These are phyloP conservation scores for Mortierella sp. DNA, from an alignment of 371 early-diverging fungal species.

Conservation along the genomic window DNA sequence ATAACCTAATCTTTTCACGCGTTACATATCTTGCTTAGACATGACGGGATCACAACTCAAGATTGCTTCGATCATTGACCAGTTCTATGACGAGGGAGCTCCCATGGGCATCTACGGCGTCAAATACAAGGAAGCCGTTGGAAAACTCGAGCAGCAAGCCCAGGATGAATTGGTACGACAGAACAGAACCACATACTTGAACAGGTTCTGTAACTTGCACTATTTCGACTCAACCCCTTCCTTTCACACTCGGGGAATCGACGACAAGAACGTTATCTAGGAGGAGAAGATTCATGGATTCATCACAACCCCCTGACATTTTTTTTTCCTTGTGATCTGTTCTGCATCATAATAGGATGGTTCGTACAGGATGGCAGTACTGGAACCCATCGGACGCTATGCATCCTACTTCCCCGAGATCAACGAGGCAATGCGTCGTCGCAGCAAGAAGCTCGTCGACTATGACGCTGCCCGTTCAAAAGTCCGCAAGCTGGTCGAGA, in stretches of 20 bases:
- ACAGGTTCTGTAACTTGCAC: not conserved
- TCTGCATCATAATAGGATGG: slow-evolving; percentile 69
- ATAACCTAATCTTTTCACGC: not conserved
- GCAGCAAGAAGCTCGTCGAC: slow-evolving; percentile 90
- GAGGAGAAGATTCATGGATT: not conserved
- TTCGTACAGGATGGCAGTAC: slow-evolving; percentile 84
- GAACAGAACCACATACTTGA: not conserved
- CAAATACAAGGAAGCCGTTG: slow-evolving; percentile 83
- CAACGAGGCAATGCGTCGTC: slow-evolving; percentile 90
- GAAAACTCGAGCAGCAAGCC: slow-evolving; percentile 85
- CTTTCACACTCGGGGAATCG: not conserved
- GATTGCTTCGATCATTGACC: slow-evolving; percentile 83
- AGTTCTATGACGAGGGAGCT: slow-evolving; percentile 72
- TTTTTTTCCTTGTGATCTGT: slow-evolving; percentile 41
- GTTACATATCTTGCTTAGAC: slow-evolving; percentile 55
- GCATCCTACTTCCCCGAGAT: slow-evolving; percentile 92
- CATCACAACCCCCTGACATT: not conserved
- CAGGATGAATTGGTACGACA: slow-evolving; percentile 74
- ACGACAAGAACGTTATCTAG: not conserved
- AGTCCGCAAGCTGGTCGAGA: slow-evolving; percentile 85
- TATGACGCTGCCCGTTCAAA: slow-evolving; percentile 85
- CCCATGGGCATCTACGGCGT: slow-evolving; percentile 66
- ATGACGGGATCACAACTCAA: slow-evolving; percentile 88
- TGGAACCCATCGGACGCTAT: slow-evolving; percentile 90
- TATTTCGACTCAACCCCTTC: not conserved